These are phyloP conservation scores for Colletotrichum somersetense DNA, from an alignment of 2,329 filamentous ascomycete genomes.

Conservation along the genomic window DNA sequence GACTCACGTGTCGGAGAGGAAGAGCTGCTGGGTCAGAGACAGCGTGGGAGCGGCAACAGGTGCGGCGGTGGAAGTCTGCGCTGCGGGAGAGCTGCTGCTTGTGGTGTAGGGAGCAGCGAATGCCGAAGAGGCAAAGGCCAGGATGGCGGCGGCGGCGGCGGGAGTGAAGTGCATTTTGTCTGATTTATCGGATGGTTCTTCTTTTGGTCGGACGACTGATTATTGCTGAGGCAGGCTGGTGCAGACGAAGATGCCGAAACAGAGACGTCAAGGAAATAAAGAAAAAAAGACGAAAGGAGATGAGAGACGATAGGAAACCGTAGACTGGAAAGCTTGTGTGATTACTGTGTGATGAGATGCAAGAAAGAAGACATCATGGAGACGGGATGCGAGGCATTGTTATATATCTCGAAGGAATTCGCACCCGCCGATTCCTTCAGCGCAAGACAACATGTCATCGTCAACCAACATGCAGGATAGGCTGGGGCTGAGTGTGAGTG, in stretches of 20 bases:
- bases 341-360: conserved; percentile 19
- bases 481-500: conserved; percentile 10
- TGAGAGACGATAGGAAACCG: conserved; percentile 7
- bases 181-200: conserved; percentile 5
- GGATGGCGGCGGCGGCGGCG: conserved; percentile 51
- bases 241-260: conserved; percentile 3
- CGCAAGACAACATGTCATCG: conserved; percentile 21
- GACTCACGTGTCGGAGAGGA: conserved; percentile 55
- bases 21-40: conserved; percentile 53
- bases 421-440: conserved; percentile 12
- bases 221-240: conserved; percentile 8
- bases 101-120: conserved; percentile 44
- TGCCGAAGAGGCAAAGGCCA: conserved; percentile 55
- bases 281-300: not conserved
- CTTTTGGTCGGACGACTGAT: conserved; percentile 1
- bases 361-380: conserved; percentile 9
- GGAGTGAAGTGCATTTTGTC: conserved; percentile 50
- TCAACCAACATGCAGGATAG: conserved; percentile 18
- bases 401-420: conserved; percentile 27
- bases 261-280: conserved; percentile 14
- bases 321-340: not conserved
- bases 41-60: conserved; percentile 37
- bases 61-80: conserved; percentile 36
- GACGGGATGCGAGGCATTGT: conserved; percentile 1
- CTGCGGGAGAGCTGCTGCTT: not conserved